A percentile compares a stretch with the other conserved stretches of the same genome.
Conservation (phyloP, 2,329 filamentous ascomycete species). For the Cadophora gregata region DNA sequence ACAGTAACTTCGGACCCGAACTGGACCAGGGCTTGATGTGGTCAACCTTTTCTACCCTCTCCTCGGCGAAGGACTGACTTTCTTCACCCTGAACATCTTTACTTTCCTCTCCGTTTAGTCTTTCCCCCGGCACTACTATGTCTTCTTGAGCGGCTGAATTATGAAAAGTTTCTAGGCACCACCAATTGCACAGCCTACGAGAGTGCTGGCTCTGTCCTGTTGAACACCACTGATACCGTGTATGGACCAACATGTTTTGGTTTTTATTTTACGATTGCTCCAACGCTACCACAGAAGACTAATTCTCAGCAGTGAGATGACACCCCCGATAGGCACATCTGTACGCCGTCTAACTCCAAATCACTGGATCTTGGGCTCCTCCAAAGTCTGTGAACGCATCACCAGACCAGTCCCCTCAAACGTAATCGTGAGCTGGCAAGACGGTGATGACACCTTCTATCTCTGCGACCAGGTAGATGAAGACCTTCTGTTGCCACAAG, state of each 20-base stretch:
- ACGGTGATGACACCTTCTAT: conserved; percentile 17
- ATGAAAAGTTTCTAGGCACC: no score
- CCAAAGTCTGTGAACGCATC: conserved; percentile 26
- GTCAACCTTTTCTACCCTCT: no score
- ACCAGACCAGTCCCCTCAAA: not conserved
- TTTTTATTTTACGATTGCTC: not conserved
- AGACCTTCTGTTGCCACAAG: conserved; percentile 5
- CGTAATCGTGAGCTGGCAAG: conserved; percentile 27
- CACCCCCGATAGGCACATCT: conserved; percentile 23
- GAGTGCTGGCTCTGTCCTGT: no score
- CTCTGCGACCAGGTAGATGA: conserved; percentile 13
- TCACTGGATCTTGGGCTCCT: conserved; percentile 26
- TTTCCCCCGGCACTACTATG: no score
- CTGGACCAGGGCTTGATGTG: no score
- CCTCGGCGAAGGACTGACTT: no score
- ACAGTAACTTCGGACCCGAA: no score
- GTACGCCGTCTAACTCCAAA: conserved; percentile 19
- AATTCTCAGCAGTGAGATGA: conserved; percentile 23
- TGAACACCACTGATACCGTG: not conserved
- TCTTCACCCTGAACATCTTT: no score
- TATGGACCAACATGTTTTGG: not conserved
- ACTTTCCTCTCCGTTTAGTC: no score
- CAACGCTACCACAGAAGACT: not conserved
- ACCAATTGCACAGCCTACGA: no score
- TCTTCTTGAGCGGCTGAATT: no score